Conservation (phyloP, 2,329 filamentous ascomycete species). For the Paraphoma chrysanthemicola region DNA sequence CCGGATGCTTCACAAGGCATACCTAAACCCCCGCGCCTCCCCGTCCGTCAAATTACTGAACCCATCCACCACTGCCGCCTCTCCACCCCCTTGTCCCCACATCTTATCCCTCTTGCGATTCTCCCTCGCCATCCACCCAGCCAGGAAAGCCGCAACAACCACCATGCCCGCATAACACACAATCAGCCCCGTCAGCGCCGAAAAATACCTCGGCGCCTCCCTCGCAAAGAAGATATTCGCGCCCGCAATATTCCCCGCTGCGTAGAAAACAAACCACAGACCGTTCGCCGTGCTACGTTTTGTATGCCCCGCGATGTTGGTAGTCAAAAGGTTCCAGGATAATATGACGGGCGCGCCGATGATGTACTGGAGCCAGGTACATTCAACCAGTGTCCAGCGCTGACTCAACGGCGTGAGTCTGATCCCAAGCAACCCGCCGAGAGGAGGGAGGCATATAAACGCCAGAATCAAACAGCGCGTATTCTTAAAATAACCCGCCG, state of each 20-base stretch:
- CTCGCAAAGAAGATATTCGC: constrained; percentile 56
- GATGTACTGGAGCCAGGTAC: constrained; percentile 61
- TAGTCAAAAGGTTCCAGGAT: constrained; percentile 58
- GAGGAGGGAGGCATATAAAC: constrained; percentile 54
- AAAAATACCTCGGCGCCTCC: constrained; percentile 54
- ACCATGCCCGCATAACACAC: constrained; percentile 55
- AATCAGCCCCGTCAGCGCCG: constrained; percentile 53
- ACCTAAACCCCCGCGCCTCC: constrained; percentile 43
- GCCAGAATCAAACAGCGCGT: constrained; percentile 41
- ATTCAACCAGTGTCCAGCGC: constrained; percentile 58
- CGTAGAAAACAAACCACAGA: constrained; percentile 58
- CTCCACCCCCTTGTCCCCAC: constrained; percentile 37
- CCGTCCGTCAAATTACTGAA: constrained; percentile 46
- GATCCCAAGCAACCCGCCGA: constrained; percentile 60
- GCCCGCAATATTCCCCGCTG: constrained; percentile 57
- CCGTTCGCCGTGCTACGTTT: constrained; percentile 60
- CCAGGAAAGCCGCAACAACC: constrained; percentile 35
- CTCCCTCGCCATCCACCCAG: constrained; percentile 41
- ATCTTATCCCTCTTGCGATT: constrained; percentile 37
- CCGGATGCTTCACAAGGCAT: constrained; percentile 28
- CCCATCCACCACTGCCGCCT: constrained; percentile 40
- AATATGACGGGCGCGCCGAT: constrained; percentile 59
- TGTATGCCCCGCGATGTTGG: constrained; percentile 57
- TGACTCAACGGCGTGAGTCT: constrained; percentile 55
- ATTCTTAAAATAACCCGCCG: constrained; percentile 40